Evolutionary conservation across 2,329 filamentous ascomycete genomes (phyloP), one percentile per base, ranked within the genome.

Genomic region (Fusarium citri): DNA sequence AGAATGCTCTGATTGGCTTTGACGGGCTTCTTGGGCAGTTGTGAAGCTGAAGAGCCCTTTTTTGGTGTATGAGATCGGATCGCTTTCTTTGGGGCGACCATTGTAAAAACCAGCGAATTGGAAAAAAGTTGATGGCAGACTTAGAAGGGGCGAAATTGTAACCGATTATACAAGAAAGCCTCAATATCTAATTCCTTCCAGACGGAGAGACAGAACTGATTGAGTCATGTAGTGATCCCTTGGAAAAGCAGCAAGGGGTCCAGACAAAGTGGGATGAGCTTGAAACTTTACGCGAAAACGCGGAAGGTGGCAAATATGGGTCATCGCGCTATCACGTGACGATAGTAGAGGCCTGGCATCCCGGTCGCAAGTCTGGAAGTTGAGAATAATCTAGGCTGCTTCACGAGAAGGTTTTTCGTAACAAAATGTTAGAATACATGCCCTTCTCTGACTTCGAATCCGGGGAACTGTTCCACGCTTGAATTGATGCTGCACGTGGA

Each of bases 1-100:
- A 93, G 80, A 31, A 94, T 93, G 68, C 89, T 93, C 9, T 84
- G 83, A 72, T 92, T 93, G 1, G 82, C 81, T 41, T 81, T 81
- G 22, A 74, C 72, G 6, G 81, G 75, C 53, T 79, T 81, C 69
- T 80, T 81, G n/a, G 74, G 60, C 7, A 73, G 50, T 26, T 73
- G 62, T 5, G 72, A 66, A 22, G 60, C 49, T 5, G 73, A 59
- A 14, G 62, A 51, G 16, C 78, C 59, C 59, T 80, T 82, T 65
- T 70, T 77, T 26, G 79, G 78, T 9, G 78, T 79, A 48, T 72
- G 69, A 12, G 76, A 72, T 55, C 78, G 78, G 30, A 64, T 77
- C 34, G 72, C 55, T 69, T 78, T 81, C 55, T 78, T 73, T 63
- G 79, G 69, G 55, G 78, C 59, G 61, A 77, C 79, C 80, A 82